Evolutionary conservation across 1,284 basidiomycete species (phyloP).

Genomic region (Ceratobasidium sp.): DNA sequence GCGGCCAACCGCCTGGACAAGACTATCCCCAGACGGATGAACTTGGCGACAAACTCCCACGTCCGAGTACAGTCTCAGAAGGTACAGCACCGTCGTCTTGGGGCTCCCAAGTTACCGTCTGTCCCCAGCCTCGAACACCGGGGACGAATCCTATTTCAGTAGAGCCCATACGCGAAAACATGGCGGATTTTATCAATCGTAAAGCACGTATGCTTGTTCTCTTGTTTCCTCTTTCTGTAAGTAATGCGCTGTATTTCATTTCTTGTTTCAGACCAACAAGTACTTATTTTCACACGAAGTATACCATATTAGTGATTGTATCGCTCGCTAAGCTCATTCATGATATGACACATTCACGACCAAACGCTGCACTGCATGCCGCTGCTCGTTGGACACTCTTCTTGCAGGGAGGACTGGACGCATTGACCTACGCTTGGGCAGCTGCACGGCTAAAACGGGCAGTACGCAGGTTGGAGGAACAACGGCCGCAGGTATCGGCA

Average conservation of each 20-base stretch:
- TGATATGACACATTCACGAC: slow-evolving; percentile 10
- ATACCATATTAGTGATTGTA: slow-evolving; percentile 14
- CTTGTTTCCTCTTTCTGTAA: slow-evolving; percentile 35
- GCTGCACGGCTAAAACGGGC: slow-evolving; percentile 30
- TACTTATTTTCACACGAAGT: not conserved
- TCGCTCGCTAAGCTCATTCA: slow-evolving; percentile 18
- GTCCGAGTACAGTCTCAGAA: too few relatives aligned
- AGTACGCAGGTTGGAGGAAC: slow-evolving; percentile 21
- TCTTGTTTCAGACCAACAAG: not conserved
- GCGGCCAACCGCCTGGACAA: not conserved
- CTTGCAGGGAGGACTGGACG: slow-evolving; percentile 25
- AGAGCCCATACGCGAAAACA: not conserved
- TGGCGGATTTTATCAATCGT: slow-evolving; percentile 29
- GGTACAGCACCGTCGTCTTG: too few relatives aligned
- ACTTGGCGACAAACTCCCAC: too few relatives aligned
- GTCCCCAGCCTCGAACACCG: too few relatives aligned
- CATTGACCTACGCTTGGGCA: slow-evolving; percentile 36
- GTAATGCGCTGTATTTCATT: not conserved
- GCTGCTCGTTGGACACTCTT: slow-evolving; percentile 26
- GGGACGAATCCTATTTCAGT: not conserved
- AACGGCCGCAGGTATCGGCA: not conserved
- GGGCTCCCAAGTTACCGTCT: too few relatives aligned
- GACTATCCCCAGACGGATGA: too few relatives aligned
- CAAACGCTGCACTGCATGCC: not conserved
- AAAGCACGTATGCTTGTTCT: slow-evolving; percentile 33